These are phyloP conservation scores for Eucalyptus curtisii DNA, from an alignment of 345 rosid species.

Conservation along the genomic window DNA sequence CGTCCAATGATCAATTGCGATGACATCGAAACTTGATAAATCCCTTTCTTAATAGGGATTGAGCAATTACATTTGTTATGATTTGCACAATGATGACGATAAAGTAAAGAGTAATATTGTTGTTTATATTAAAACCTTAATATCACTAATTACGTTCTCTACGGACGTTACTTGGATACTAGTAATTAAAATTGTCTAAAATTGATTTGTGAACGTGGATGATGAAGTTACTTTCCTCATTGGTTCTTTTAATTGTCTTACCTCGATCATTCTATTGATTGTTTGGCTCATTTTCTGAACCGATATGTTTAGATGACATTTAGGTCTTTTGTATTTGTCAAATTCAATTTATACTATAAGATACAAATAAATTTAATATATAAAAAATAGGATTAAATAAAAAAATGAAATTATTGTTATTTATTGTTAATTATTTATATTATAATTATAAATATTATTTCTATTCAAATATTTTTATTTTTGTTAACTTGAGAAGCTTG, in stretches of 20 bases:
- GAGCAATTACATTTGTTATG: neutral
- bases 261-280: no score
- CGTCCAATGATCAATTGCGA: fast-evolving
- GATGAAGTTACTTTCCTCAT: neutral
- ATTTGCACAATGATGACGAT: fast-evolving
- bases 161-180: fast-evolving
- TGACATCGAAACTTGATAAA: neutral
- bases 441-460: no score
- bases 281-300: no score
- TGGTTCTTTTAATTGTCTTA: no score
- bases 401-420: no score
- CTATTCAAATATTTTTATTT: no score
- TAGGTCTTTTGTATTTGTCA: neutral
- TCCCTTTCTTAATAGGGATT: neutral
- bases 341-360: neutral
- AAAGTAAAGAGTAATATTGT: fast-evolving
- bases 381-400: no score
- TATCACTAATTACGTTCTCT: neutral
- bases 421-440: no score
- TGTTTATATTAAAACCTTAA: neutral
- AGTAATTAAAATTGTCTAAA: neutral
- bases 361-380: no score
- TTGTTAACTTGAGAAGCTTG: no score
- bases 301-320: neutral
- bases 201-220: neutral